These are phyloP conservation scores for Aplosporella prunicola DNA, from an alignment of 2,329 filamentous ascomycete species.

Conservation along the genomic window DNA sequence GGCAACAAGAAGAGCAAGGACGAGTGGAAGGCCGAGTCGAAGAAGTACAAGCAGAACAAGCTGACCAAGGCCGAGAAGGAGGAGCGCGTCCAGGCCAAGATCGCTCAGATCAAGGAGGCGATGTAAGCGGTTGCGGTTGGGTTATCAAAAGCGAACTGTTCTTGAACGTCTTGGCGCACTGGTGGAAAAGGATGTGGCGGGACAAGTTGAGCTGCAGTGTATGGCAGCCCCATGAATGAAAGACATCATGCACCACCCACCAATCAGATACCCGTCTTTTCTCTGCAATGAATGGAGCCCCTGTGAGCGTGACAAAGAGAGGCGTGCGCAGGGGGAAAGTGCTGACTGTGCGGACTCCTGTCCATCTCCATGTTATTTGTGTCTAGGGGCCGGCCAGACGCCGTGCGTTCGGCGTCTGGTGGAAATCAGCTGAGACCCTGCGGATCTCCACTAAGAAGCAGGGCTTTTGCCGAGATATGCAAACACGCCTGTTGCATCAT, in stretches of 20 bases:
- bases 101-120: conserved; percentile 60
- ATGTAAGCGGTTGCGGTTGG: conserved; percentile 1
- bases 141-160: conserved; percentile 5
- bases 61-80: conserved; percentile 75
- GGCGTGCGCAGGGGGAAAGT: no score
- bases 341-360: no score
- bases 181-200: conserved; percentile 10
- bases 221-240: conserved; percentile 10
- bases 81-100: conserved; percentile 79
- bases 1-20: conserved; percentile 93
- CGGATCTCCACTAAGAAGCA: conserved; percentile 1
- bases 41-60: conserved; percentile 76
- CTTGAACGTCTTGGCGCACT: conserved; percentile 7
- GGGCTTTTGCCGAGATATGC: conserved; percentile 1
- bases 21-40: conserved; percentile 89
- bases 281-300: no score
- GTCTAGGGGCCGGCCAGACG: no score
- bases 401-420: no score
- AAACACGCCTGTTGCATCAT: conserved; percentile 3
- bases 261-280: conserved; percentile 11
- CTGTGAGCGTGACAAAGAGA: no score
- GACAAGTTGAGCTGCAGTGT: conserved; percentile 8
- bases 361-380: no score
- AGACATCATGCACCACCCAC: conserved; percentile 9
- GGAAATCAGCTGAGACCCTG: conserved; percentile 7